Conservation (phyloP, 148 eudicot species). For the Dysphania ambrosioides region DNA sequence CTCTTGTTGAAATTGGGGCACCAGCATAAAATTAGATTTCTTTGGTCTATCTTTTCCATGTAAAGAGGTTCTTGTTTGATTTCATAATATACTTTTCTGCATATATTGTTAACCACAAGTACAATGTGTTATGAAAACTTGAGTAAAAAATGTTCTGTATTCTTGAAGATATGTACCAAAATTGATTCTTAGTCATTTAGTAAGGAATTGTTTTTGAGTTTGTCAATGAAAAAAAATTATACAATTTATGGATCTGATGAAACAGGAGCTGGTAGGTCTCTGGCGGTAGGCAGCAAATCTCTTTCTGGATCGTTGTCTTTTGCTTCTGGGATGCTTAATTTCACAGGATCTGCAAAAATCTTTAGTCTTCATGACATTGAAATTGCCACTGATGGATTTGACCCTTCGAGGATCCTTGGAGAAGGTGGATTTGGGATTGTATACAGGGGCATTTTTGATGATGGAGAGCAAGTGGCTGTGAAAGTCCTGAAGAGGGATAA, state of each 20-base stretch:
- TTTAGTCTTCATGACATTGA: conserved; percentile 63
- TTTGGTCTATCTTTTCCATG: background rate
- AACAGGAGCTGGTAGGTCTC: conserved; percentile 50
- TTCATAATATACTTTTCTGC: background rate
- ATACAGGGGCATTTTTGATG: conserved; percentile 64
- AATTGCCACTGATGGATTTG: conserved; percentile 66
- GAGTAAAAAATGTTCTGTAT: background rate
- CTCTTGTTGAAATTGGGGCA: background rate
- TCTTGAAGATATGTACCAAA: background rate
- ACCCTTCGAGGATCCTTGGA: conserved; percentile 58
- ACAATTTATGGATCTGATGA: conserved; percentile 8
- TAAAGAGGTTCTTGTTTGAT: background rate
- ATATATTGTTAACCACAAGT: background rate
- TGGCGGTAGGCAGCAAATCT: conserved; percentile 45
- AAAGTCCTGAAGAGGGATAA: conserved; percentile 86
- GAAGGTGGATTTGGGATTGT: conserved; percentile 99
- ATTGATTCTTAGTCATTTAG: background rate
- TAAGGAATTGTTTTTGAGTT: background rate
- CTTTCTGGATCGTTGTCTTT: conserved; percentile 54
- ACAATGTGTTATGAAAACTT: background rate
- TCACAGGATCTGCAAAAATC: conserved; percentile 66
- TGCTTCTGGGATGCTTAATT: conserved; percentile 49
- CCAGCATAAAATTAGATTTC: background rate
- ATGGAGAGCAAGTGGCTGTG: conserved; percentile 77
- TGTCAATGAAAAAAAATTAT: background rate